Evolutionary conservation across 495 filamentous ascomycete genomes (phyloP), one percentile per base, ranked within the genome.

Genomic region (Thozetella sp.): DNA sequence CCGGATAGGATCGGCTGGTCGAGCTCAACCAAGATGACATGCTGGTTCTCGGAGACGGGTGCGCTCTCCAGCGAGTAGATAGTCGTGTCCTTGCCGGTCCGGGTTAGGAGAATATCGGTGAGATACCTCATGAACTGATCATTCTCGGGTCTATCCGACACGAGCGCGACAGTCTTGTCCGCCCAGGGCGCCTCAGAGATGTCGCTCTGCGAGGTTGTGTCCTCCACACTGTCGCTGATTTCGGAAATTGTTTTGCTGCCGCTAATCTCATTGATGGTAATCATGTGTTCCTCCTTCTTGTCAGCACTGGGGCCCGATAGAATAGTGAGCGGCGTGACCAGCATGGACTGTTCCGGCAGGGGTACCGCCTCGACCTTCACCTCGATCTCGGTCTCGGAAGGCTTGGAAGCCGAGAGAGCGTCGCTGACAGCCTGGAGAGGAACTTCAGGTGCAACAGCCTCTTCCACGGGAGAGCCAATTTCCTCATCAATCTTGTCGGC

Each of bases 321-420:
- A 63, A 85, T 83, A 0, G 82, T 82, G 1, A 81, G 80, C 56
- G 84, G 75, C 26, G 78, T 82, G 26, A 83, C 69, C 48, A 77
- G 78, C 13, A 85, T 57, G 48, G n/a, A n/a, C n/a, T n/a, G n/a
- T n/a, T n/a, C n/a, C n/a, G n/a, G n/a, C n/a, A n/a, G n/a, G n/a
- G n/a, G n/a, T n/a, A n/a, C n/a, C n/a, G n/a, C n/a, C n/a, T n/a
- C n/a, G n/a, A n/a, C n/a, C n/a, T n/a, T n/a, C n/a, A n/a, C n/a
- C n/a, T n/a, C n/a, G n/a, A n/a, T n/a, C n/a, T n/a, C n/a, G n/a
- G n/a, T n/a, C n/a, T n/a, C n/a, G n/a, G n/a, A n/a, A n/a, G n/a
- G n/a, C n/a, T n/a, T n/a, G n/a, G n/a, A n/a, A n/a, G n/a, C n/a
- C n/a, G n/a, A n/a, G n/a, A n/a, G n/a, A n/a, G n/a, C n/a, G n/a